Percentiles rank a stretch among this genome's conserved stretches.
phyloP scores from a whole-genome alignment of 495 filamentous ascomycete species.

The Hypoxylon subgilvum region DNA sequence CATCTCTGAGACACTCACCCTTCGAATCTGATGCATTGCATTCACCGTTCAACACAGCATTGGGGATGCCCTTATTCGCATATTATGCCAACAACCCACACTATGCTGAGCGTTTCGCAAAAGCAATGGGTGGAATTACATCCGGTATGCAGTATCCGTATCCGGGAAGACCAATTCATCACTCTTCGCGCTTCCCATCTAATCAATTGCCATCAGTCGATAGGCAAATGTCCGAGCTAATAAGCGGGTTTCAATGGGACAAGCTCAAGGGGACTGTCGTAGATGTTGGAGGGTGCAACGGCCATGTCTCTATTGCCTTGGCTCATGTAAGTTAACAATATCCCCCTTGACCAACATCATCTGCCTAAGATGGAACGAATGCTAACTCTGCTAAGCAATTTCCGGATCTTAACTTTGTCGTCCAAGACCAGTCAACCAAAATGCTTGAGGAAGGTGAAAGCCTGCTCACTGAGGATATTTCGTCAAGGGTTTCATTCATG shows the following conservation, averaged over 20 bases:
- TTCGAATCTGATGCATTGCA: conserved; percentile 8
- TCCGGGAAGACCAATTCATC: too few relatives aligned
- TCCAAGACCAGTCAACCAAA: conserved; percentile 27
- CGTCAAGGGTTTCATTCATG: conserved; percentile 31
- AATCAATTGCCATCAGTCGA: conserved; percentile 1
- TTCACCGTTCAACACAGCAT: conserved; percentile 32
- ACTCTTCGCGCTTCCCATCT: background rate
- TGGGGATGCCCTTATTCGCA: conserved; percentile 34
- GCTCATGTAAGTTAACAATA: conserved; percentile 23
- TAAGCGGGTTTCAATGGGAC: conserved; percentile 32
- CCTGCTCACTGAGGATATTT: conserved; percentile 3
- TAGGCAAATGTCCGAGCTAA: conserved; percentile 19
- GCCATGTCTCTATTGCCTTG: conserved; percentile 29
- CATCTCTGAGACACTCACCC: background rate
- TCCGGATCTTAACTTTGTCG: conserved; percentile 36
- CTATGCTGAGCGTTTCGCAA: conserved; percentile 23
- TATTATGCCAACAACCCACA: conserved; percentile 39
- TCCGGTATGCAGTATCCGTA: too few relatives aligned
- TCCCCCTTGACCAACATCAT: background rate
- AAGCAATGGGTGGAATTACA: conserved; percentile 37
- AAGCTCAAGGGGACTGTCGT: conserved; percentile 34
- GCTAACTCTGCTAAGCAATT: conserved; percentile 31
- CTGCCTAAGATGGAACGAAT: background rate
- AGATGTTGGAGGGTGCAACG: conserved; percentile 35
- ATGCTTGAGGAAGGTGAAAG: conserved; percentile 37